phyloP scores from a whole-genome alignment of 139 green algal species.

The Coelastrella sp. region DNA sequence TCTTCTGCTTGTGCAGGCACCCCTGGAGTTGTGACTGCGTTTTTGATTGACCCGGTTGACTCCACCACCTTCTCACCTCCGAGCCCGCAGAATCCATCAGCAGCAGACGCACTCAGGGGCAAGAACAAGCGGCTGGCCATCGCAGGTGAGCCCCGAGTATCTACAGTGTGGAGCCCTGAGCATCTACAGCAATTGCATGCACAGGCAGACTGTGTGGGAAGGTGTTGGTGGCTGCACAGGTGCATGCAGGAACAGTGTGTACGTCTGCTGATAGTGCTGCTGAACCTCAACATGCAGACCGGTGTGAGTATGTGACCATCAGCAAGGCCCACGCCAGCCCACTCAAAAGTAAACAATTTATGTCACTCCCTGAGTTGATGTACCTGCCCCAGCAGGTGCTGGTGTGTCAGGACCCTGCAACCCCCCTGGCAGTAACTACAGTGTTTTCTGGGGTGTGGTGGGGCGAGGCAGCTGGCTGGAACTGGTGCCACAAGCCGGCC shows the following conservation, averaged over 20 bases:
- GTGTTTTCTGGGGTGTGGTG: conserved; percentile 31
- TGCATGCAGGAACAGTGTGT: too few species aligned
- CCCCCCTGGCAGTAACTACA: conserved; percentile 55
- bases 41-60: conserved; percentile 77
- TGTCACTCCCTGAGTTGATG: background rate
- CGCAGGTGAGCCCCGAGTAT: background rate
- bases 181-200: too few species aligned
- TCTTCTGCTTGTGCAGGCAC: conserved; percentile 7
- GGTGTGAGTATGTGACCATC: too few species aligned
- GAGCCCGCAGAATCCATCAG: conserved; percentile 52
- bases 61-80: conserved; percentile 47
- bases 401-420: conserved; percentile 62
- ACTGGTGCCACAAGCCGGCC: conserved; percentile 8
- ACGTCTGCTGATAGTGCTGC: too few species aligned
- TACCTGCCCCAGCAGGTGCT: conserved; percentile 35
- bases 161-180: too few species aligned
- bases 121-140: background rate
- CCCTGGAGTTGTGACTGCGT: conserved; percentile 52
- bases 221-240: too few species aligned
- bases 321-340: too few species aligned
- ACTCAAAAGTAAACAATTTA: too few species aligned
- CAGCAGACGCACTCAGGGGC: background rate
- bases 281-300: too few species aligned
- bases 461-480: conserved; percentile 35
- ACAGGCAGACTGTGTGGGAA: too few species aligned